Percentiles rank a stretch among this genome's conserved stretches.
Conservation (phyloP, 805 yeast genomes). For the Pichia gijzeniarum region DNA sequence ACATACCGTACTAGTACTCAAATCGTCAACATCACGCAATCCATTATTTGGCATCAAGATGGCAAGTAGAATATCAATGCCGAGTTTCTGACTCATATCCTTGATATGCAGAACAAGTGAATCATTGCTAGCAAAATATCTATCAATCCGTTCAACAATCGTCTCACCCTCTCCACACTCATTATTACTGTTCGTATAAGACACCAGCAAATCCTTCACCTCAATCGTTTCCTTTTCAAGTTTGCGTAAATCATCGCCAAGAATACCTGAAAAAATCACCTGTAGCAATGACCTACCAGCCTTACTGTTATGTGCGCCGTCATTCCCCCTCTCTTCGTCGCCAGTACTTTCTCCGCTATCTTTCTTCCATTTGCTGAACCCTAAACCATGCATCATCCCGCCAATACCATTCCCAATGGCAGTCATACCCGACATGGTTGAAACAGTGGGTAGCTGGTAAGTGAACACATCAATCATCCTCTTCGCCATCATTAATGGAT, state of each 20-base stretch:
- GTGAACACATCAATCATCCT: conserved; percentile 74
- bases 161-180: conserved; percentile 1
- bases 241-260: conserved; percentile 67
- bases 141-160: conserved; percentile 24
- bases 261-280: conserved; percentile 60
- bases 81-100: conserved; percentile 21
- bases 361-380: conserved; percentile 13
- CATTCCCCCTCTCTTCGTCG: neutral
- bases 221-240: conserved; percentile 42
- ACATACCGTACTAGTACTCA: conserved; percentile 1
- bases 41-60: conserved; percentile 13
- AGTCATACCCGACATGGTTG: conserved; percentile 11
- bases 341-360: neutral
- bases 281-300: conserved; percentile 55
- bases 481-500: conserved; percentile 80
- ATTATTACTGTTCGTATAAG: neutral
- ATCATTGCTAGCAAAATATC: conserved; percentile 25
- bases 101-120: conserved; percentile 26
- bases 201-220: conserved; percentile 3
- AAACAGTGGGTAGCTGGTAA: conserved; percentile 63
- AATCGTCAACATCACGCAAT: conserved; percentile 5
- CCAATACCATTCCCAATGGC: conserved; percentile 9
- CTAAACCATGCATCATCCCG: conserved; percentile 12
- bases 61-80: conserved; percentile 11
- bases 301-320: neutral